A percentile compares a stretch with the other conserved stretches of the same genome.
phyloP scores from a whole-genome alignment of 805 yeast species.

The Tetrapisispora iriomotensis region DNA sequence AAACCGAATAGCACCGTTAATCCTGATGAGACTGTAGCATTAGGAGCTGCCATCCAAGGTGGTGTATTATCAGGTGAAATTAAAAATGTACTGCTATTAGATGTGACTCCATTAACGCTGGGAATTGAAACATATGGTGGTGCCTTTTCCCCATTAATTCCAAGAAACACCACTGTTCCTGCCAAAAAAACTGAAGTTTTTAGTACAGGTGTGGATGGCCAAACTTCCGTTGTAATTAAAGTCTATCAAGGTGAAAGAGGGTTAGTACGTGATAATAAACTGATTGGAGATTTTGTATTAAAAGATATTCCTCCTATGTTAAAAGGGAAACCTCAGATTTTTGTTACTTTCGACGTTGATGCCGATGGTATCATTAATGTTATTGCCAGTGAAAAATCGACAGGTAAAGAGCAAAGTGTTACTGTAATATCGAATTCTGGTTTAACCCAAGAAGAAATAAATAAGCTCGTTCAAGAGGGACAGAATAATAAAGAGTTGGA shows the following conservation, averaged over 20 bases:
- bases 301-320: slow-evolving; percentile 67
- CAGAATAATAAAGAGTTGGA: slow-evolving; percentile 52
- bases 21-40: slow-evolving; percentile 90
- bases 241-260: slow-evolving; percentile 79
- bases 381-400: slow-evolving; percentile 68
- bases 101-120: slow-evolving; percentile 73
- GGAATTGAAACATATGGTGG: slow-evolving; percentile 86
- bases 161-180: slow-evolving; percentile 71
- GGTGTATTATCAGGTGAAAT: slow-evolving; percentile 78
- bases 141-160: slow-evolving; percentile 66
- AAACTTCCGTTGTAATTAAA: slow-evolving; percentile 71
- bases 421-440: slow-evolving; percentile 65
- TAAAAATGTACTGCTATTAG: slow-evolving; percentile 64
- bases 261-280: slow-evolving; percentile 64
- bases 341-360: slow-evolving; percentile 68
- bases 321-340: slow-evolving; percentile 72
- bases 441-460: slow-evolving; percentile 57
- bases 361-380: slow-evolving; percentile 80
- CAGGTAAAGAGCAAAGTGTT: slow-evolving; percentile 58
- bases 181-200: slow-evolving; percentile 63
- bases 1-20: slow-evolving; percentile 65
- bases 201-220: slow-evolving; percentile 78
- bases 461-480: slow-evolving; percentile 55
- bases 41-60: slow-evolving; percentile 87
- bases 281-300: slow-evolving; percentile 65